A percentile compares a stretch with the other conserved stretches of the same genome.
These are phyloP conservation scores for Tuber brumale DNA, from an alignment of 495 filamentous ascomycete genomes.

Conservation along the genomic window DNA sequence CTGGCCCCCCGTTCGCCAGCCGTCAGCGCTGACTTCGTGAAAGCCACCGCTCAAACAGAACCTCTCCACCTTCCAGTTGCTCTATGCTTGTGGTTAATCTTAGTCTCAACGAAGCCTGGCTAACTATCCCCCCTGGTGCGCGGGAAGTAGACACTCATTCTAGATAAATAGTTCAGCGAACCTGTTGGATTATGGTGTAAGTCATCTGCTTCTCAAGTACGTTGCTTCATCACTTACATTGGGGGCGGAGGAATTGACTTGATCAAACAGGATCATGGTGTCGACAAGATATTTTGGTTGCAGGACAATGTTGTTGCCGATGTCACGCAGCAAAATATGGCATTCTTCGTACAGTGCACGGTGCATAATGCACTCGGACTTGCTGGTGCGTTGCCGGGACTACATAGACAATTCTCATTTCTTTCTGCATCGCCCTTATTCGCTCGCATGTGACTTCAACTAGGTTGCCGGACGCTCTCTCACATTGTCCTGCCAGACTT, in stretches of 20 bases:
- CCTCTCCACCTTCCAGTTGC: conserved; percentile 79
- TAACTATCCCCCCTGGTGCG: conserved; percentile 59
- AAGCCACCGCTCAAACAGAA: conserved; percentile 76
- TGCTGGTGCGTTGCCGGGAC: conserved; percentile 62
- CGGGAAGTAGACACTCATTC: conserved; percentile 96
- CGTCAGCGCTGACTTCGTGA: conserved; percentile 73
- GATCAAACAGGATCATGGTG: conserved; percentile 71
- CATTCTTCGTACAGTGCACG: conserved; percentile 83
- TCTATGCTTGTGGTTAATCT: conserved; percentile 56
- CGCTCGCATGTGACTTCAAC: conserved; percentile 50
- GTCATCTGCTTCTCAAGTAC: conserved; percentile 66
- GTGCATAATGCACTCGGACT: conserved; percentile 71
- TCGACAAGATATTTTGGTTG: conserved; percentile 90
- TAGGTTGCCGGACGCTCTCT: conserved; percentile 55
- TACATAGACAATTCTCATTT: background rate
- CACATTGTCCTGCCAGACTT: conserved; percentile 60
- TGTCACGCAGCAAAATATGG: conserved; percentile 85
- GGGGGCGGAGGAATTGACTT: conserved; percentile 24
- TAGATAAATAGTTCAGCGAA: conserved; percentile 83
- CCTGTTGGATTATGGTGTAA: conserved; percentile 87
- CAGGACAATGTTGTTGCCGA: conserved; percentile 88
- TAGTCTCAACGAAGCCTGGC: conserved; percentile 32
- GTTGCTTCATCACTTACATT: background rate
- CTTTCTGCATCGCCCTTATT: background rate
- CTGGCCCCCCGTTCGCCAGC: conserved; percentile 56